A percentile compares a stretch with the other conserved stretches of the same genome.
These are phyloP conservation scores for Aaosphaeria pasadenensis DNA, from an alignment of 2,329 filamentous ascomycete genomes.

Conservation along the genomic window DNA sequence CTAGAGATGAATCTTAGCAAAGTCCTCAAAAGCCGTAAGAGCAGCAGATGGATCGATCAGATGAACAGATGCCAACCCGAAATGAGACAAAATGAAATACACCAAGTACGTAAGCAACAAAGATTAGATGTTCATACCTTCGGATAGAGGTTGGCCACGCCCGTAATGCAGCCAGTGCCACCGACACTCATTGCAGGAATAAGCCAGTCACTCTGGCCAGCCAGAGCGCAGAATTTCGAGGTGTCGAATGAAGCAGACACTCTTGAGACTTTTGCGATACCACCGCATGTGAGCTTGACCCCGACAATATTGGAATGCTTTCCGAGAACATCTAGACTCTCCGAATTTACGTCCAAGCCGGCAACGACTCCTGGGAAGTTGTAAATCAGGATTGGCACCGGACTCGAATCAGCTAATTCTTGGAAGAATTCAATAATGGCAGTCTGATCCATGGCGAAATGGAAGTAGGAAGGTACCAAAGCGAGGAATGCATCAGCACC, in stretches of 20 bases:
- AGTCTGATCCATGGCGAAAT: constrained; percentile 38
- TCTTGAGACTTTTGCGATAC: constrained; percentile 43
- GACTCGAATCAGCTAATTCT: constrained; percentile 36
- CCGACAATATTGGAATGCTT: constrained; percentile 36
- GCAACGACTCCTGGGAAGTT: constrained; percentile 46
- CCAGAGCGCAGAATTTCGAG: constrained; percentile 37
- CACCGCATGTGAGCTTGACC: constrained; percentile 39
- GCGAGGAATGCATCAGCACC: constrained; percentile 40
- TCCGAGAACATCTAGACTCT: constrained; percentile 34
- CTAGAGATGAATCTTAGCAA: constrained; percentile 6
- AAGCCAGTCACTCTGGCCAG: constrained; percentile 45
- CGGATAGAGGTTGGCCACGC: constrained; percentile 62
- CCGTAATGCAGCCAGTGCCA: constrained; percentile 59
- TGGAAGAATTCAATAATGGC: constrained; percentile 36
- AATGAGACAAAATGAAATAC: not conserved
- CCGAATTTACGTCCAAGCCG: constrained; percentile 45
- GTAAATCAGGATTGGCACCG: constrained; percentile 46
- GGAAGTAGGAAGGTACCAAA: constrained; percentile 40
- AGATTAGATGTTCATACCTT: constrained; percentile 26
- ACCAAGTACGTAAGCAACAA: not conserved
- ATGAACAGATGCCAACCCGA: not conserved
- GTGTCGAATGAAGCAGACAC: constrained; percentile 36
- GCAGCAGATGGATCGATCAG: too few species aligned
- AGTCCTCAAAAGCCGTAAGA: not conserved
- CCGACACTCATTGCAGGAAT: constrained; percentile 59